phyloP scores from a whole-genome alignment of 73 alveolate species.

The Symbiodinium natans region DNA sequence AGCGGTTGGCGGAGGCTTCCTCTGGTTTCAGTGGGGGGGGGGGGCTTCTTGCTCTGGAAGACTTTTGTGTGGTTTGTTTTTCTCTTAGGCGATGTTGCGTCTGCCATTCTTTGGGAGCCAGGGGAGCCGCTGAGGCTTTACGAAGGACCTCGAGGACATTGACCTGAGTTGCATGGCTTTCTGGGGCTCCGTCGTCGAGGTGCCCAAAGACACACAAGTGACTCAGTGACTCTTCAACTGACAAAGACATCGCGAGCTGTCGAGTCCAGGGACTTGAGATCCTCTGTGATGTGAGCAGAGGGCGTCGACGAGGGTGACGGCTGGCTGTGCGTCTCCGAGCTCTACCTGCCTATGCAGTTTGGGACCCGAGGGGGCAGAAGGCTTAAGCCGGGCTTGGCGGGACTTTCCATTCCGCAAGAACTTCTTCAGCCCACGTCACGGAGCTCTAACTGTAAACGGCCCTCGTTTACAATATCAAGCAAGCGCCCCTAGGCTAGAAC shows the following conservation, averaged over 20 bases:
- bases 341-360: conserved; percentile 50
- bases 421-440: too few relatives aligned
- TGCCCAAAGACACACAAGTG: neutral
- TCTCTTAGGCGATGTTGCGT: neutral
- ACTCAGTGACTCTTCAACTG: neutral
- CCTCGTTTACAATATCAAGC: neutral
- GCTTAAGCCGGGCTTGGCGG: too few relatives aligned
- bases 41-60: too few relatives aligned
- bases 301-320: conserved; percentile 72
- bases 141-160: conserved; percentile 69
- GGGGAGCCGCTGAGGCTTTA: conserved; percentile 28
- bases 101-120: neutral
- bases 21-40: too few relatives aligned
- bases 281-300: neutral
- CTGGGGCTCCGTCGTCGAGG: conserved; percentile 88
- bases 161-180: conserved; percentile 88
- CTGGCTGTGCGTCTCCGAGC: conserved; percentile 87
- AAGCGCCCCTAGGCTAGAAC: too few relatives aligned
- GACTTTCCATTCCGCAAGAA: neutral
- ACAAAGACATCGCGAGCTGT: neutral
- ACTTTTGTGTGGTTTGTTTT: too few relatives aligned
- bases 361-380: neutral
- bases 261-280: neutral
- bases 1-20: too few relatives aligned
- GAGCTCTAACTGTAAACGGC: too few relatives aligned